Percentiles rank a stretch among this genome's conserved stretches.
phyloP scores from a whole-genome alignment of 78 protist genomes.

The Pigoraptor vietnamica region DNA sequence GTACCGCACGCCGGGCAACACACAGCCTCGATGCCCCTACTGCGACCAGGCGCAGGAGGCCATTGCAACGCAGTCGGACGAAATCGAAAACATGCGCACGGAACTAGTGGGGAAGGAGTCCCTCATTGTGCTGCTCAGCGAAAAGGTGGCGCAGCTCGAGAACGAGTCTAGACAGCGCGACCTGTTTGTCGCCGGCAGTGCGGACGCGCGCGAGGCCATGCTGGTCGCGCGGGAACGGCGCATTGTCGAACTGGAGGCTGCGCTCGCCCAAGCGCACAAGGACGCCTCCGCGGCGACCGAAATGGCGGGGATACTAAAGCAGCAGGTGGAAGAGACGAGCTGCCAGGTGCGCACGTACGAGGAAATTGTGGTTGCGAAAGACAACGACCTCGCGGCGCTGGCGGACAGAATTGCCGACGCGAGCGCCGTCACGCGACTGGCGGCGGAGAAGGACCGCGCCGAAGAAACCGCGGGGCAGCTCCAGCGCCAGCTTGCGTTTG shows the following conservation, averaged over 20 bases:
- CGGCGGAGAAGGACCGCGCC: not conserved
- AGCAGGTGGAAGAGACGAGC: not conserved
- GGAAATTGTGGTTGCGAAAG: not conserved
- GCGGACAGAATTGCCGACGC: not conserved
- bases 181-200: not conserved
- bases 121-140: not conserved
- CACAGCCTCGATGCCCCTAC: not conserved
- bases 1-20: not conserved
- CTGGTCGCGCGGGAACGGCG: not conserved
- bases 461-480: not conserved
- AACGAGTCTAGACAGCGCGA: not conserved
- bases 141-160: not conserved
- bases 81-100: not conserved
- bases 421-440: not conserved
- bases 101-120: not conserved
- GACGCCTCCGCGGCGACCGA: not conserved
- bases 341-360: not conserved
- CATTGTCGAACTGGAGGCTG: not conserved
- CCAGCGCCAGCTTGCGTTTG: not conserved
- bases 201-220: not conserved
- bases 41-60: not conserved
- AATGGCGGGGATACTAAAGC: not conserved
- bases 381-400: not conserved
- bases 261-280: not conserved
- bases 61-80: not conserved